These are phyloP conservation scores for Basidiobolus heterosporus DNA, from an alignment of 371 early-diverging fungal species.

Conservation along the genomic window DNA sequence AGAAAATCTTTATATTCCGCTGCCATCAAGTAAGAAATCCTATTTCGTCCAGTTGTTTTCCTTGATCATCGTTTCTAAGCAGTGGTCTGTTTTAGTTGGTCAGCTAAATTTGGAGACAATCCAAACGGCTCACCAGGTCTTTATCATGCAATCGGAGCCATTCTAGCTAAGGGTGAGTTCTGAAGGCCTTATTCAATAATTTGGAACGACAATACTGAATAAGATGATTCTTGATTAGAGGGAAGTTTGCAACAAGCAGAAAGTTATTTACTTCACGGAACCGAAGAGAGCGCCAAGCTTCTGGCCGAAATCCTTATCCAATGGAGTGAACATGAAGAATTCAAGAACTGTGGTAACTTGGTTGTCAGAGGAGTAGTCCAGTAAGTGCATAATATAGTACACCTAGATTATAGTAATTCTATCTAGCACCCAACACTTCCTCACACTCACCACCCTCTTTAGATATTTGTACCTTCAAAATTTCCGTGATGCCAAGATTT, in stretches of 20 bases:
- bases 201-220: no score
- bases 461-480: conserved; percentile 56
- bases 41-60: neutral
- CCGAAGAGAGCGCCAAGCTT: conserved; percentile 54
- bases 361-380: conserved; percentile 19
- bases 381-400: conserved; percentile 28
- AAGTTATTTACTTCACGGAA: conserved; percentile 52
- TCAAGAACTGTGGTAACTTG: no score
- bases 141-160: conserved; percentile 61
- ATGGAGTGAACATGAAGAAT: conserved; percentile 20
- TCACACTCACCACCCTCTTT: conserved; percentile 55
- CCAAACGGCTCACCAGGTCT: conserved; percentile 61
- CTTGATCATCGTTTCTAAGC: neutral
- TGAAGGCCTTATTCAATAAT: neutral
- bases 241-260: conserved; percentile 44
- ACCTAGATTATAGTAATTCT: no score
- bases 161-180: conserved; percentile 30
- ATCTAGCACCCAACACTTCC: no score
- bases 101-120: conserved; percentile 29
- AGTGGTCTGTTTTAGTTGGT: conserved; percentile 29
- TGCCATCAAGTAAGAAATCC: conserved; percentile 20
- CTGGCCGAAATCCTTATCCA: conserved; percentile 49
- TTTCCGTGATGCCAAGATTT: conserved; percentile 45
- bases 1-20: conserved; percentile 11
- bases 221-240: conserved; percentile 8